Evolutionary conservation across 441 rosid species (phyloP).

Genomic region (Erysimum cheiri): DNA sequence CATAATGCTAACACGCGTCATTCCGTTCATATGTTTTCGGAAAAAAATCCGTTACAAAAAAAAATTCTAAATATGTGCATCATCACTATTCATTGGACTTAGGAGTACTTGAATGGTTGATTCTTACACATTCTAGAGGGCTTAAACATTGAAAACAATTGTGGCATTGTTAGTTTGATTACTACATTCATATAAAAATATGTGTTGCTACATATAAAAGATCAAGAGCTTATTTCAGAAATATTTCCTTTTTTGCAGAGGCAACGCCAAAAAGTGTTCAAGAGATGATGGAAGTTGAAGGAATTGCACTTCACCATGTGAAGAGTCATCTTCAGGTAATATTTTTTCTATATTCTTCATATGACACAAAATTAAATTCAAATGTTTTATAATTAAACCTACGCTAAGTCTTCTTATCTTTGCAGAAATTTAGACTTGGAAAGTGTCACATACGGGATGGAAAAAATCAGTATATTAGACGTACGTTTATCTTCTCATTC

Average conservation of each 20-base stretch:
- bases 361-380: background rate
- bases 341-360: background rate
- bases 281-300: conserved; percentile 41
- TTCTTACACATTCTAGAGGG: background rate
- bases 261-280: conserved; percentile 43
- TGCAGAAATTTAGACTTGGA: conserved; percentile 44
- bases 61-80: background rate
- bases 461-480: conserved; percentile 13
- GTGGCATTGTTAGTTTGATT: background rate
- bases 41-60: background rate
- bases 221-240: conserved; percentile 6
- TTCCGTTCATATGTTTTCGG: background rate
- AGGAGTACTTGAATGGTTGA: conserved; percentile 3
- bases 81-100: background rate
- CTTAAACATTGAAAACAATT: background rate
- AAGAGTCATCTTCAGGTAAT: conserved; percentile 44
- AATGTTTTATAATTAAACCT: background rate
- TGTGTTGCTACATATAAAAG: conserved; percentile 1
- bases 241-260: conserved; percentile 10
- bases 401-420: conserved; percentile 11
- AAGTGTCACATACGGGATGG: conserved; percentile 31
- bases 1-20: background rate
- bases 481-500: conserved; percentile 30
- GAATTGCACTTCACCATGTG: conserved; percentile 44
- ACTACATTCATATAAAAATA: conserved; percentile 2